Percentiles rank a stretch among this genome's conserved stretches.
These are phyloP conservation scores for Lojkania enalia DNA, from an alignment of 2,329 filamentous ascomycete species.

Conservation along the genomic window DNA sequence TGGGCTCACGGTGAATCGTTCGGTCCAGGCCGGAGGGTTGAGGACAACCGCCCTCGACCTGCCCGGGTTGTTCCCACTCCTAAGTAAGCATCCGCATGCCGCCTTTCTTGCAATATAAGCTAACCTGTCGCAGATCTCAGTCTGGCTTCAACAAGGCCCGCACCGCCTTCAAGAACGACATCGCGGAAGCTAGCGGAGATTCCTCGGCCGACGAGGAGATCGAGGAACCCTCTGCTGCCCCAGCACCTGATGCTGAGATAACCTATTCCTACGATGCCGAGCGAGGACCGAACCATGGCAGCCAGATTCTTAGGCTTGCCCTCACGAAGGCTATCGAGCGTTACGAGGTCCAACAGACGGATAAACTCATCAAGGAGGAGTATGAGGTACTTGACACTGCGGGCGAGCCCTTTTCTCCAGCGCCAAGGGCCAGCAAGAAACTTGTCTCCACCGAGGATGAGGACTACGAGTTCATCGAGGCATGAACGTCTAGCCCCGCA, in stretches of 20 bases:
- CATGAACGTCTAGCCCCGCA: conserved; percentile 16
- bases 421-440: conserved; percentile 32
- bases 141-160: conserved; percentile 39
- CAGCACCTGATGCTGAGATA: conserved; percentile 52
- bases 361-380: conserved; percentile 63
- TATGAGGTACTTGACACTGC: conserved; percentile 58
- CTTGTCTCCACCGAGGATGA: conserved; percentile 42
- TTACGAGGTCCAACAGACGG: conserved; percentile 63
- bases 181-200: conserved; percentile 45
- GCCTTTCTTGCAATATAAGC: conserved; percentile 2
- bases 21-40: conserved; percentile 42
- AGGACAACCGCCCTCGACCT: conserved; percentile 42
- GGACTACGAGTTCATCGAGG: conserved; percentile 48
- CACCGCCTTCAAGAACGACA: conserved; percentile 49
- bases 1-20: conserved; percentile 53
- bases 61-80: conserved; percentile 34
- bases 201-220: conserved; percentile 52
- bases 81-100: conserved; percentile 30
- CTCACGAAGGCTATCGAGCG: conserved; percentile 61
- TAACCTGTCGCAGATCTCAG: conserved; percentile 25
- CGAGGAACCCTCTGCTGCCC: conserved; percentile 49
- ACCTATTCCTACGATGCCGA: conserved; percentile 59
- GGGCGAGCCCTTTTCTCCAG: conserved; percentile 43
- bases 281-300: conserved; percentile 55
- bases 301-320: conserved; percentile 61